These are phyloP conservation scores for Tanacetum coccineum DNA, from an alignment of 129 eudicot genomes.

Conservation along the genomic window DNA sequence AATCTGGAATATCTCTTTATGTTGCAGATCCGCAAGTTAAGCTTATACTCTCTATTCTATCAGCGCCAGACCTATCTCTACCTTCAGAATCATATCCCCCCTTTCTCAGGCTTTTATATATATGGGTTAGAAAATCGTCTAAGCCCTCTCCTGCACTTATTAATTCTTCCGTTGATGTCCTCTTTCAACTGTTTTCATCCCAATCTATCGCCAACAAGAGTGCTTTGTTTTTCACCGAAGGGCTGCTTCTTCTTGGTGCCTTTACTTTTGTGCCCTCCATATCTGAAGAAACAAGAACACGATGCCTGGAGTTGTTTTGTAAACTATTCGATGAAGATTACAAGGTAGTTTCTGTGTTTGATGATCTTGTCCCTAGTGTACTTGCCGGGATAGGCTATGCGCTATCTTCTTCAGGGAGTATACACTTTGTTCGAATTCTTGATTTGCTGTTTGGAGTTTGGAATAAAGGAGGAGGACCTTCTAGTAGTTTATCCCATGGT, in stretches of 20 bases:
- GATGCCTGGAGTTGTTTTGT: conserved; percentile 61
- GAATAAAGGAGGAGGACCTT: conserved; percentile 58
- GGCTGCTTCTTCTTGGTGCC: conserved; percentile 73
- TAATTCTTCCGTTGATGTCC: conserved; percentile 44
- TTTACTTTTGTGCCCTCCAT: conserved; percentile 46
- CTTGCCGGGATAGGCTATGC: conserved; percentile 88
- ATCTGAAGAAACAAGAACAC: conserved; percentile 51
- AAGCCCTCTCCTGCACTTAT: conserved; percentile 48
- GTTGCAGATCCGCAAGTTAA: conserved; percentile 97
- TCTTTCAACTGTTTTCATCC: conserved; percentile 42
- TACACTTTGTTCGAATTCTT: conserved; percentile 46
- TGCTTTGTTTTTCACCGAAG: conserved; percentile 56
- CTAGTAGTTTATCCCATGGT: conserved; percentile 47
- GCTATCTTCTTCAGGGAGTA: conserved; percentile 46
- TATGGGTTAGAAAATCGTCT: conserved; percentile 85
- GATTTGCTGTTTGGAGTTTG: conserved; percentile 52
- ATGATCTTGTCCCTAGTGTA: conserved; percentile 46
- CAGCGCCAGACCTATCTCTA: conserved; percentile 42
- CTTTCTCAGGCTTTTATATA: conserved; percentile 69
- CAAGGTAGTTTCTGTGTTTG: conserved; percentile 38
- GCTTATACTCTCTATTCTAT: conserved; percentile 65
- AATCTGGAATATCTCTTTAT: conserved; percentile 52
- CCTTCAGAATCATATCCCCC: conserved; percentile 74
- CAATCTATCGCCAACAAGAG: conserved; percentile 37
- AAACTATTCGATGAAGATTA: conserved; percentile 53